These are phyloP conservation scores for Rasamsonia emersonii DNA, from an alignment of 2,329 filamentous ascomycete species.

Conservation along the genomic window DNA sequence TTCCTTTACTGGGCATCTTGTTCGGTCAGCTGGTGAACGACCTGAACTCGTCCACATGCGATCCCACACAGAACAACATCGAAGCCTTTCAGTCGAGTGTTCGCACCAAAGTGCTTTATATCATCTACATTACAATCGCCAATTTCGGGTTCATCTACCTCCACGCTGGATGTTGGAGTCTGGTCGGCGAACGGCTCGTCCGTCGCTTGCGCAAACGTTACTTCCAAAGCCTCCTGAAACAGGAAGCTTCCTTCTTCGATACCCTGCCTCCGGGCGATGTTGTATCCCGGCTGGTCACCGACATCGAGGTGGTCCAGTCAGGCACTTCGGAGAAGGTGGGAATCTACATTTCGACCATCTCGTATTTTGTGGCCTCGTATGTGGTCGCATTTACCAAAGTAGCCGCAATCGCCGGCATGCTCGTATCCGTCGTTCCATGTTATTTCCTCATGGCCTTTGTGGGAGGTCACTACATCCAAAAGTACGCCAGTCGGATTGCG, in stretches of 20 bases:
- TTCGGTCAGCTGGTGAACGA: slow-evolving; percentile 24
- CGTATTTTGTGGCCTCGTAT: slow-evolving; percentile 61
- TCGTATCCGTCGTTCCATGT: slow-evolving; percentile 51
- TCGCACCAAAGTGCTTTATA: slow-evolving; percentile 49
- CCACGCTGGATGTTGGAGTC: slow-evolving; percentile 56
- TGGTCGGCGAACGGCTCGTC: slow-evolving; percentile 55
- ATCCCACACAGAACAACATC: slow-evolving; percentile 5
- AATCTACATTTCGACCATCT: slow-evolving; percentile 51
- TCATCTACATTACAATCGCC: slow-evolving; percentile 57
- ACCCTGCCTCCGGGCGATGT: slow-evolving; percentile 55
- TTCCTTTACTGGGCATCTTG: slow-evolving; percentile 22
- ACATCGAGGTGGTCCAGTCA: slow-evolving; percentile 58
- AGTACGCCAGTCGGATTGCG: slow-evolving; percentile 37
- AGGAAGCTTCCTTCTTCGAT: slow-evolving; percentile 58
- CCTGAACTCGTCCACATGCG: slow-evolving; percentile 19
- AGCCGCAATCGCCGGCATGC: slow-evolving; percentile 53
- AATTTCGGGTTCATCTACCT: slow-evolving; percentile 57
- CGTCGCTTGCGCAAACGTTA: slow-evolving; percentile 55
- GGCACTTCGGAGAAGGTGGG: slow-evolving; percentile 66
- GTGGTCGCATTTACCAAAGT: slow-evolving; percentile 60
- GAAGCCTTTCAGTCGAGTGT: slow-evolving; percentile 13
- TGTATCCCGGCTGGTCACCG: slow-evolving; percentile 53
- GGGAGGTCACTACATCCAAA: slow-evolving; percentile 36
- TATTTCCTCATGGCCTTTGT: slow-evolving; percentile 26
- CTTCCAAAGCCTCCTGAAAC: slow-evolving; percentile 48